Conservation (phyloP, 2,329 filamentous ascomycete species). For the Pseudocercospora eumusae region DNA sequence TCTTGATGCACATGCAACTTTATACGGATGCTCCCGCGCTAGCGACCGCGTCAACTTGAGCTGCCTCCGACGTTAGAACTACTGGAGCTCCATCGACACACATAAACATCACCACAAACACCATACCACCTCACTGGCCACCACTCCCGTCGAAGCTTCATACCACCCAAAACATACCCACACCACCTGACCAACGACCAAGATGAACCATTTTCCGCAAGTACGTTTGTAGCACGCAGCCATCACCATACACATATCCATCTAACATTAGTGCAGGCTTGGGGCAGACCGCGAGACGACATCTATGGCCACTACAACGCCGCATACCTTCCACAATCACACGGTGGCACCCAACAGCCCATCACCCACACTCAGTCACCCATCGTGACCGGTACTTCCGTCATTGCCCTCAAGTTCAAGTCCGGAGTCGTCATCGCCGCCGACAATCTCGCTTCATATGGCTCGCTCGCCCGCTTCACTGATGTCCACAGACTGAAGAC, state of each 20-base stretch:
- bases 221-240: constrained; percentile 47
- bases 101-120: constrained; percentile 17
- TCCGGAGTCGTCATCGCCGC: constrained; percentile 95
- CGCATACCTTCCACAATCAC: constrained; percentile 73
- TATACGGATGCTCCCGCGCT: background rate
- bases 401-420: constrained; percentile 92
- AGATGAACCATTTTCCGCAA: constrained; percentile 67
- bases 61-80: background rate
- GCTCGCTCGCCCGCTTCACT: constrained; percentile 90
- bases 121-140: background rate
- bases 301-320: constrained; percentile 91
- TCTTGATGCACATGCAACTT: background rate
- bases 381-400: constrained; percentile 94
- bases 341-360: constrained; percentile 51
- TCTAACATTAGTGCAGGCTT: constrained; percentile 55
- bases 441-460: constrained; percentile 97
- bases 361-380: constrained; percentile 88
- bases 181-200: constrained; percentile 30
- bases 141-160: background rate
- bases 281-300: constrained; percentile 74
- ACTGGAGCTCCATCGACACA: background rate
- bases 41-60: background rate
- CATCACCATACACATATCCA: constrained; percentile 33
- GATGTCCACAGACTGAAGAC: constrained; percentile 92
- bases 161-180: background rate